These are phyloP conservation scores for Amanita inopinata DNA, from an alignment of 768 basidiomycete genomes.

Conservation along the genomic window DNA sequence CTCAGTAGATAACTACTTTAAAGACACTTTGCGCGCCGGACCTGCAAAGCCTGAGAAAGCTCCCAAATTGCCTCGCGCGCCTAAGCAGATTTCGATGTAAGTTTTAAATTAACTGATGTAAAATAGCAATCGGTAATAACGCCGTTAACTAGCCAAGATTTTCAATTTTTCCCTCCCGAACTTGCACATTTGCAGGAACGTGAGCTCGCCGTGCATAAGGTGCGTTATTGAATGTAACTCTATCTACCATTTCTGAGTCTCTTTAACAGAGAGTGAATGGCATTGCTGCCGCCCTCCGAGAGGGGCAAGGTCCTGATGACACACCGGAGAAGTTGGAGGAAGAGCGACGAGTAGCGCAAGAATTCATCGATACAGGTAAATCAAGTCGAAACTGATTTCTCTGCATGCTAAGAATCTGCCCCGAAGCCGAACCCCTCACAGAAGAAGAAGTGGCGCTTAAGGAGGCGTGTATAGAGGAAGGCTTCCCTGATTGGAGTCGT, in stretches of 20 bases:
- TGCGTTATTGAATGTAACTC: slow-evolving; percentile 16
- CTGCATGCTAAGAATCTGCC: not conserved
- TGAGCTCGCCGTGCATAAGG: slow-evolving; percentile 77
- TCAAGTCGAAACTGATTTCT: not conserved
- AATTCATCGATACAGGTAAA: slow-evolving; percentile 77
- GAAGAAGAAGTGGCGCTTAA: slow-evolving; percentile 82
- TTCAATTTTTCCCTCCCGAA: slow-evolving; percentile 89
- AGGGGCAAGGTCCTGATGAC: slow-evolving; percentile 60
- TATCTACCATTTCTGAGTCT: not conserved
- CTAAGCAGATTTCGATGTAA: slow-evolving; percentile 79
- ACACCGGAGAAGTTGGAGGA: slow-evolving; percentile 79
- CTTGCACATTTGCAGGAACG: slow-evolving; percentile 78
- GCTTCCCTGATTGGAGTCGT: slow-evolving; percentile 88
- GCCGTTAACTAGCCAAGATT: slow-evolving; percentile 60
- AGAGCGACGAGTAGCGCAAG: slow-evolving; percentile 71
- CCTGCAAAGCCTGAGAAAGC: slow-evolving; percentile 73
- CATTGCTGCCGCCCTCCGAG: slow-evolving; percentile 53
- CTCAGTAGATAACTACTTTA: slow-evolving; percentile 92
- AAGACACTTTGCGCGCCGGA: slow-evolving; percentile 77
- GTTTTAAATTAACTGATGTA: slow-evolving; percentile 18
- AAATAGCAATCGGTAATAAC: slow-evolving; percentile 6
- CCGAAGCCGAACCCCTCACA: slow-evolving; percentile 74
- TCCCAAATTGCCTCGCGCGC: slow-evolving; percentile 75
- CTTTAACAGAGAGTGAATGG: slow-evolving; percentile 54
- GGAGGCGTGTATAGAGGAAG: slow-evolving; percentile 63